Conservation (phyloP, 2,329 filamentous ascomycete genomes). For the Ambrosiella beaveri region DNA sequence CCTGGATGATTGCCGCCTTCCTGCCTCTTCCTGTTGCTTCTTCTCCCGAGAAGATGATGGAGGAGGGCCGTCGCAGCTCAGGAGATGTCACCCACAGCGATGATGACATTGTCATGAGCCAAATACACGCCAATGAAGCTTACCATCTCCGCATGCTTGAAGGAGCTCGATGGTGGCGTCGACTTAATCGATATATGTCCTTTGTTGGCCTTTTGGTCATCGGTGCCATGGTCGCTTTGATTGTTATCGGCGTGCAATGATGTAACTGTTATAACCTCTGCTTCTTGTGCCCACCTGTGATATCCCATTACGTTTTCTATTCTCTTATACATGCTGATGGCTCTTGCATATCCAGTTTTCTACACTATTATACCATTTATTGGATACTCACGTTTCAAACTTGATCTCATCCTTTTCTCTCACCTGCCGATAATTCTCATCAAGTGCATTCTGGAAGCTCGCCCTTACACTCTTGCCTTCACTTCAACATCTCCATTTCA, state of each 20-base stretch:
- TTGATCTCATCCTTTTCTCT: conserved; percentile 1
- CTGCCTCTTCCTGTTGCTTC: conserved; percentile 51
- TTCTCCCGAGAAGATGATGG: conserved; percentile 30
- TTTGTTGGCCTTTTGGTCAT: conserved; percentile 37
- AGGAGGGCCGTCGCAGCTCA: conserved; percentile 22
- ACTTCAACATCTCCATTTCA: neutral
- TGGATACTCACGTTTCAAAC: neutral
- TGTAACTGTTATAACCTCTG: neutral
- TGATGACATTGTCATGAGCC: conserved; percentile 3
- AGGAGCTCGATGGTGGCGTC: conserved; percentile 42
- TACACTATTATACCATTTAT: neutral
- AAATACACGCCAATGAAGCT: conserved; percentile 4
- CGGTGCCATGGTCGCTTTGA: conserved; percentile 32
- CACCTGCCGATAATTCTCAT: neutral
- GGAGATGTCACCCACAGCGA: conserved; percentile 2
- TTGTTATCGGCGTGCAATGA: conserved; percentile 30
- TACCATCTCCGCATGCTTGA: conserved; percentile 18
- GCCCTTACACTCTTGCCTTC: neutral
- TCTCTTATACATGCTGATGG: conserved; percentile 1
- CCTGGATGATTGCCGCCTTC: conserved; percentile 66
- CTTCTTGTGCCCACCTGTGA: conserved; percentile 2
- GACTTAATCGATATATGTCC: conserved; percentile 41
- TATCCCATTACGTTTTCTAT: neutral
- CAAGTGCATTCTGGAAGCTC: neutral
- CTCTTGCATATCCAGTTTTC: neutral